phyloP scores from a whole-genome alignment of 768 basidiomycete species.

The Panaeolus cyanescens region DNA sequence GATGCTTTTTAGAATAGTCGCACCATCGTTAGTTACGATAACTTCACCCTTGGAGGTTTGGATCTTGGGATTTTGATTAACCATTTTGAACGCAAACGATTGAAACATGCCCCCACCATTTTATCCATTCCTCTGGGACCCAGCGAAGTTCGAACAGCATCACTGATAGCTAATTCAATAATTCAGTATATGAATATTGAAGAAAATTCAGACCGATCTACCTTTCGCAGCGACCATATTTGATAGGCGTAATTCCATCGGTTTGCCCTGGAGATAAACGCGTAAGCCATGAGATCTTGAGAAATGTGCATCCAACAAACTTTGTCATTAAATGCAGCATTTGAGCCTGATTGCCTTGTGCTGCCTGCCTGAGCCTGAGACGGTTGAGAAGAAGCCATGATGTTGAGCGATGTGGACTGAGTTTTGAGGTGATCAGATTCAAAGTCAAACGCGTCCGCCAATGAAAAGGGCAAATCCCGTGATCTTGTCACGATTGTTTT shows the following conservation, averaged over 20 bases:
- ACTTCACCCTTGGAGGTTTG: constrained; percentile 96
- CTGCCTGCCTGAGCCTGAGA: constrained; percentile 33
- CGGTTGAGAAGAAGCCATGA: constrained; percentile 37
- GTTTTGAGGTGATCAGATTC: constrained; percentile 12
- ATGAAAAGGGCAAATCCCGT: constrained; percentile 29
- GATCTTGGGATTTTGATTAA: constrained; percentile 55
- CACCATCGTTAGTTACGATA: constrained; percentile 98
- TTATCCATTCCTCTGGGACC: constrained; percentile 99
- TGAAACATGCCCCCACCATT: constrained; percentile 64
- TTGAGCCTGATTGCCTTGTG: constrained; percentile 56
- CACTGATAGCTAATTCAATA: constrained; percentile 77
- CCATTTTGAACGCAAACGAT: constrained; percentile 8
- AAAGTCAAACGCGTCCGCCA: constrained; percentile 31
- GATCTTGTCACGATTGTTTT: constrained; percentile 32
- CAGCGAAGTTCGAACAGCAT: constrained; percentile 94
- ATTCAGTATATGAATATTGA: constrained; percentile 15
- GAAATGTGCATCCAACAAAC: constrained; percentile 32
- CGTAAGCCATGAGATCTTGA: constrained; percentile 20
- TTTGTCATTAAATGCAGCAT: constrained; percentile 88
- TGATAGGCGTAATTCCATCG: constrained; percentile 95
- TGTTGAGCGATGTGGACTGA: constrained; percentile 10
- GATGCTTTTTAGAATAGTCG: constrained; percentile 94
- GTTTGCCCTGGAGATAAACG: constrained; percentile 73
- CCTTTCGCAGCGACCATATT: constrained; percentile 99
- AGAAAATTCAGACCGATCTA: constrained; percentile 20